Percentiles rank a stretch among this genome's conserved stretches.
phyloP scores from a whole-genome alignment of 306 rosid species.

The Ammopiptanthus mongolicus region DNA sequence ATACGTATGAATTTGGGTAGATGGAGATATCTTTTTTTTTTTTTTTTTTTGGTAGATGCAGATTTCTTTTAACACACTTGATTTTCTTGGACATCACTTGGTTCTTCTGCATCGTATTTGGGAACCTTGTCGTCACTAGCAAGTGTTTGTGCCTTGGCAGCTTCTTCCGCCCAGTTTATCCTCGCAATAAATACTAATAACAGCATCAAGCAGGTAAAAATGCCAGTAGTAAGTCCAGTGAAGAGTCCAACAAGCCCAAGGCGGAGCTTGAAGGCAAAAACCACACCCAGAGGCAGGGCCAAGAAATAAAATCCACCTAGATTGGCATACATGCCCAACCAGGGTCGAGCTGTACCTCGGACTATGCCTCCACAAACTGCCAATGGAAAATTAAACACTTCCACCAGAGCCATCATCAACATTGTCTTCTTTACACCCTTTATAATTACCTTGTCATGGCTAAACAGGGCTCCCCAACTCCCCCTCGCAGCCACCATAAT shows the following conservation, averaged over 20 bases:
- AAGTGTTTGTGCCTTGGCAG: conserved; percentile 49
- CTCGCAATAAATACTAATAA: conserved; percentile 47
- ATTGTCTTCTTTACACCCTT: conserved; percentile 65
- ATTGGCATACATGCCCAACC: conserved; percentile 72
- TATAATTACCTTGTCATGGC: conserved; percentile 43
- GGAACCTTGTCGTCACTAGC: neutral
- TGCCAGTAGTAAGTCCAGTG: conserved; percentile 57
- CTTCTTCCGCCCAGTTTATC: conserved; percentile 68
- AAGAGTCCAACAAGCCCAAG: conserved; percentile 66
- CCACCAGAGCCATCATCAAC: conserved; percentile 72
- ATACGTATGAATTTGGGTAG: neutral
- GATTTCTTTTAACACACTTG: neutral
- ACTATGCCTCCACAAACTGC: conserved; percentile 80
- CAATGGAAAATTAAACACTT: conserved; percentile 72
- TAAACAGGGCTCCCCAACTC: conserved; percentile 70
- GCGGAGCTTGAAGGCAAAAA: conserved; percentile 58
- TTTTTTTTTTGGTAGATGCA: neutral
- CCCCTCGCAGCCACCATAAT: conserved; percentile 71
- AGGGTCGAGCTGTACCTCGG: conserved; percentile 72
- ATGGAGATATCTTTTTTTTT: neutral
- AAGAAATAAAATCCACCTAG: conserved; percentile 72
- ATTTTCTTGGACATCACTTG: conserved; percentile 12
- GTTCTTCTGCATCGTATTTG: conserved; percentile 17
- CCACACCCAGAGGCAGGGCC: conserved; percentile 65
- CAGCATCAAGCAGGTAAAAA: conserved; percentile 43